phyloP scores from a whole-genome alignment of 345 rosid genomes.

The Iberis pinnata region DNA sequence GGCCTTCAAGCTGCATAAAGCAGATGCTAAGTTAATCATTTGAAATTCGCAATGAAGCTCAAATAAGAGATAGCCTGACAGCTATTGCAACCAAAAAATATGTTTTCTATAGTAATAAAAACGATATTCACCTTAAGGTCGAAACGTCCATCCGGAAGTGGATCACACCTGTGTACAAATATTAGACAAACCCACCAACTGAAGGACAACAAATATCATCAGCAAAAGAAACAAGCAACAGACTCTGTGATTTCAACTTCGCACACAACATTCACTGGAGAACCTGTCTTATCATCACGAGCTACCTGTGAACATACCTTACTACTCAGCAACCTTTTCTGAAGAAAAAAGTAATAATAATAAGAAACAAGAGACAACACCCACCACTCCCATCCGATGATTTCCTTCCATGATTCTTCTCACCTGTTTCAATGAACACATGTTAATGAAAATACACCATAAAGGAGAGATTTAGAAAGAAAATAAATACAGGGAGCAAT shows the following conservation, averaged over 20 bases:
- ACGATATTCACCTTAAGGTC: slow-evolving; percentile 54
- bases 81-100: too few relatives aligned
- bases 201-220: neutral
- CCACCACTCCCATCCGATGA: slow-evolving; percentile 96
- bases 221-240: slow-evolving; percentile 29
- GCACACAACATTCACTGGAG: slow-evolving; percentile 79
- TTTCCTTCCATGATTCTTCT: slow-evolving; percentile 98
- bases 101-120: too few relatives aligned
- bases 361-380: slow-evolving; percentile 6
- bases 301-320: slow-evolving; percentile 50
- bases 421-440: slow-evolving; percentile 37
- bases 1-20: slow-evolving; percentile 64
- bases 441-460: slow-evolving; percentile 12
- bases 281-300: slow-evolving; percentile 58
- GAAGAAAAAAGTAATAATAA: slow-evolving; percentile 10
- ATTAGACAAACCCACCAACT: slow-evolving; percentile 8
- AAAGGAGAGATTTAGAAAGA: neutral
- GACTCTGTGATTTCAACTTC: slow-evolving; percentile 98
- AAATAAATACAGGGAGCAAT: slow-evolving; percentile 3
- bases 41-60: slow-evolving; percentile 6
- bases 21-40: slow-evolving; percentile 11
- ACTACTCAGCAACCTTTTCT: slow-evolving; percentile 18
- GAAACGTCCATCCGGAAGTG: slow-evolving; percentile 88
- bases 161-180: slow-evolving; percentile 65
- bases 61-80: too few relatives aligned